Evolutionary conservation across 23 red algal genomes (phyloP), one percentile per base, ranked within the genome.

Genomic region (Agarophyton chilense): DNA sequence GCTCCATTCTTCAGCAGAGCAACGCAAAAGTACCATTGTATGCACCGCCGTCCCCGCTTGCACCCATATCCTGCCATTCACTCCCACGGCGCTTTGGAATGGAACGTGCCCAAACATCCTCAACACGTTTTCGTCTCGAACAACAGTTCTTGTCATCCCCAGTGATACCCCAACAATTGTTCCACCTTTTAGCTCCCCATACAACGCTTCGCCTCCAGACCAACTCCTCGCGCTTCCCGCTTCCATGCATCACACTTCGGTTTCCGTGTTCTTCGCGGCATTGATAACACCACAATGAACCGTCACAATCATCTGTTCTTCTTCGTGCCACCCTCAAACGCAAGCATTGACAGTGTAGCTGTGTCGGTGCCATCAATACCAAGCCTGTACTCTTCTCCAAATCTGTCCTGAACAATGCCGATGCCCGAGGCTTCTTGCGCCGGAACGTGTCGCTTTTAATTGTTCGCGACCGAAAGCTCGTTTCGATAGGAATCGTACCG

Each of bases 251-350:
- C 55, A 77, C 11, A 95, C 54, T 72, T 98, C 92, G 3, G 85
- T 36, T 54, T 98, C 96, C 67, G 45, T 65, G 39, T 82, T 57
- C 29, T 90, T 81, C 14, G 62, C 38, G 2, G 86, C 80, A 0
- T 68, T 60, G 31, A 57, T 85, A 31, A 98, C 92, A 8, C 96
- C 63, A 12, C 86, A 93, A 67, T 95, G 95, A 16, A 98, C 87
- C 24, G 72, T 11, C 32, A 53, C 72, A 72, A 22, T 19, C 92
- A 92, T 52, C 79, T 84, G 67, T 98, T 98, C 38, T 93, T 84
- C 66, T 98, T 98, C 57, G 96, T 98, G 21, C 92, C 96, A 21
- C 96, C 96, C 53, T 90, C 92, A 89, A 98, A 98, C 34, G 79
- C 80, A 6, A 98, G 57, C 16, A 56, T 31, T n/a, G 82, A 54